These are phyloP conservation scores for Platanthera guangdongensis DNA, from an alignment of 106 monocot genomes.

Conservation along the genomic window DNA sequence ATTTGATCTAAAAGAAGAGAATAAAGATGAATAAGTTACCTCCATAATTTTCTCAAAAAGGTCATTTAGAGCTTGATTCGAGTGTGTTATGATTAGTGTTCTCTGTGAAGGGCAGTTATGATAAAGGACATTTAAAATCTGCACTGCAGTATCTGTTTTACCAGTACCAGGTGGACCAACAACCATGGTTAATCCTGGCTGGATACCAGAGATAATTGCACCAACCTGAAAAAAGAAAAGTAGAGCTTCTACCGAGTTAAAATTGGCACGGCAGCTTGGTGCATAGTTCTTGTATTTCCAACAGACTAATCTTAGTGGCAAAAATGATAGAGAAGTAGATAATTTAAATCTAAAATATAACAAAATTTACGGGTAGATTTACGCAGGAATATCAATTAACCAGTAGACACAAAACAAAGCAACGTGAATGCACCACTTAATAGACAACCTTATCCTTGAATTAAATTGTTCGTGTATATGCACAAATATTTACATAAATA, in stretches of 20 bases:
- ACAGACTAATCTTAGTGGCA: background rate
- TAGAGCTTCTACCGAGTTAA: background rate
- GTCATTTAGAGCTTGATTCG: constrained; percentile 98
- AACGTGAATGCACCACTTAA: background rate
- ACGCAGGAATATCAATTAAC: background rate
- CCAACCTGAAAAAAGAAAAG: constrained; percentile 49
- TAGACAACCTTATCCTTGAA: background rate
- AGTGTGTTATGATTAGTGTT: constrained; percentile 96
- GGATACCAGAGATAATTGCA: constrained; percentile 96
- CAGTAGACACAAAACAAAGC: background rate
- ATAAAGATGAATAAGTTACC: constrained; percentile 27
- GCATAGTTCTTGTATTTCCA: background rate
- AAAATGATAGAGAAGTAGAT: background rate
- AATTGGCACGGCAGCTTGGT: background rate
- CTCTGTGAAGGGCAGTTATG: constrained; percentile 99
- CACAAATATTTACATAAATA: background rate
- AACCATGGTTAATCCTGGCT: constrained; percentile 99
- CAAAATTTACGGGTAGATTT: background rate
- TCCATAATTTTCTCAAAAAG: constrained; percentile 99
- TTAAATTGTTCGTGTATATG: background rate
- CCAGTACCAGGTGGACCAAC: constrained; percentile 99
- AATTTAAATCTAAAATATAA: background rate
- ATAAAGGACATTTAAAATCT: constrained; percentile 96
- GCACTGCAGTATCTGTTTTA: constrained; percentile 98
- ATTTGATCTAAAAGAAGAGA: background rate